A percentile compares a stretch with the other conserved stretches of the same genome.
Conservation (phyloP, 2,329 filamentous ascomycete genomes). For the Aureobasidium leucospermi region DNA sequence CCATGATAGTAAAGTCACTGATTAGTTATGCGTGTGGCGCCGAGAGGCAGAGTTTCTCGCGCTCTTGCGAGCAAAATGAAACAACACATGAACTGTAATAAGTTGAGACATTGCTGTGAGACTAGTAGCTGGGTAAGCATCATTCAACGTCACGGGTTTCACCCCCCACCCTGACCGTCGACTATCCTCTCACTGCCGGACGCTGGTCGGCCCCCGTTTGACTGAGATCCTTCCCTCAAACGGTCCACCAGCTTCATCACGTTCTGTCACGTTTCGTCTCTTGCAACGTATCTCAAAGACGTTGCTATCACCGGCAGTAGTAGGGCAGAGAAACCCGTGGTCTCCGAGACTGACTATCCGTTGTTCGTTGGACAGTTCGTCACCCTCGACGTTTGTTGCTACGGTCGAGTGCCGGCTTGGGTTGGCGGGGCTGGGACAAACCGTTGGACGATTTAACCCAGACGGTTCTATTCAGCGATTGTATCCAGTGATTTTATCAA, state of each 20-base stretch:
- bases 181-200: background rate
- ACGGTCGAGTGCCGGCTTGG: background rate
- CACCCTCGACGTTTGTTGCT: background rate
- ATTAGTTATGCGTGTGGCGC: background rate
- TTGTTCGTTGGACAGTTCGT: background rate
- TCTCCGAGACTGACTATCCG: background rate
- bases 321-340: background rate
- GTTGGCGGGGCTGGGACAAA: background rate
- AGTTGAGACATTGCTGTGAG: conserved; percentile 7
- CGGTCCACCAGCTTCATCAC: background rate
- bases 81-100: conserved; percentile 7
- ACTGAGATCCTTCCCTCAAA: background rate
- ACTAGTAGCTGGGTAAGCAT: background rate
- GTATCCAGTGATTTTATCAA: background rate
- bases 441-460: background rate
- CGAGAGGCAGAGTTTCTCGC: background rate
- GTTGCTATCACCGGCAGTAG: conserved; percentile 1
- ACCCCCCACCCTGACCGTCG: background rate
- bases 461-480: background rate
- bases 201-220: background rate
- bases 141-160: conserved; percentile 3
- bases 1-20: background rate
- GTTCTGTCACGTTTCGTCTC: background rate
- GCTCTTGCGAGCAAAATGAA: background rate
- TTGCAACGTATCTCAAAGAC: background rate